phyloP scores from a whole-genome alignment of 257 asterid genomes.

The Anisodus tanguticus region DNA sequence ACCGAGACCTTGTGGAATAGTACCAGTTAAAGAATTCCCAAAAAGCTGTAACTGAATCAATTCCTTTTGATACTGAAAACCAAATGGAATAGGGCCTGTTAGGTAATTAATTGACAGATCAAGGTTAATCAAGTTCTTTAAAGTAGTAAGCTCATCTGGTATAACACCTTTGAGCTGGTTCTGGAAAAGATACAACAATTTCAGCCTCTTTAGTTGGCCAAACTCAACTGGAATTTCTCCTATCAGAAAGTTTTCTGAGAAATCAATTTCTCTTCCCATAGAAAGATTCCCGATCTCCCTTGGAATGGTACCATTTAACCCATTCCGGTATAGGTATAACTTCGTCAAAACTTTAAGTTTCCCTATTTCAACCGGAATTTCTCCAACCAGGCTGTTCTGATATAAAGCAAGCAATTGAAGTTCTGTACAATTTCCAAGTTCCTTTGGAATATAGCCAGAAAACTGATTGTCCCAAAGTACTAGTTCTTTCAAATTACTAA shows the following conservation, averaged over 20 bases:
- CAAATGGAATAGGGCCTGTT: constrained; percentile 84
- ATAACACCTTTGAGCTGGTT: constrained; percentile 77
- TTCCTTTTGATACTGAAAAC: constrained; percentile 65
- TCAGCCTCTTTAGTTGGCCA: constrained; percentile 51
- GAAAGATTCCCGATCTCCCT: constrained; percentile 80
- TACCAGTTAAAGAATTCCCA: constrained; percentile 65
- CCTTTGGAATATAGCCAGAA: constrained; percentile 73
- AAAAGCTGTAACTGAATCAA: constrained; percentile 77
- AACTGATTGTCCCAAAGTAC: constrained; percentile 80
- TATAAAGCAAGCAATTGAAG: constrained; percentile 72
- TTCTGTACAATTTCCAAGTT: constrained; percentile 69
- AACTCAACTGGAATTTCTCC: constrained; percentile 82
- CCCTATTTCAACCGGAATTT: constrained; percentile 73
- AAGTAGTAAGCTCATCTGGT: constrained; percentile 66
- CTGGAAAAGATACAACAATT: constrained; percentile 66
- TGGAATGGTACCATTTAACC: constrained; percentile 80
- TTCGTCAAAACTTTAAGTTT: constrained; percentile 46
- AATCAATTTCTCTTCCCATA: constrained; percentile 62
- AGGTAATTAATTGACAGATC: constrained; percentile 79
- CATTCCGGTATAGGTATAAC: constrained; percentile 74
- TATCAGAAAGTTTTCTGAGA: constrained; percentile 72
- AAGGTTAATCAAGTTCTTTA: constrained; percentile 66
- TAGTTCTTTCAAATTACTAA: constrained; percentile 55
- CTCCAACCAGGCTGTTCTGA: constrained; percentile 74
- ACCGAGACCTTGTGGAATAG: constrained; percentile 79